Evolutionary conservation across 768 basidiomycete genomes (phyloP).

Genomic region (Pilatotrama ljubarskyi): DNA sequence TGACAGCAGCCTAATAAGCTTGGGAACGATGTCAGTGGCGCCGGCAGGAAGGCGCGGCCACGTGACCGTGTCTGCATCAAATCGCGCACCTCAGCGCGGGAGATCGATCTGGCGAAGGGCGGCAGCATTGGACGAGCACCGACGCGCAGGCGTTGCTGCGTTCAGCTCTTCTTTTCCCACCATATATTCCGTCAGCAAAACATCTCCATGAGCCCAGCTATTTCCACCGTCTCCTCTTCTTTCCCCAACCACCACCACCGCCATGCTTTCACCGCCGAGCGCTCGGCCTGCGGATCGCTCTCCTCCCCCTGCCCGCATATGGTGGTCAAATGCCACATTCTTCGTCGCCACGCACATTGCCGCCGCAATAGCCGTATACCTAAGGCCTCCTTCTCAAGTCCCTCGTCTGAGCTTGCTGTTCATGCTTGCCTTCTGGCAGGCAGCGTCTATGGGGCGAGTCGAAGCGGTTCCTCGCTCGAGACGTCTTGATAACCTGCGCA

Average conservation of each 20-base stretch:
- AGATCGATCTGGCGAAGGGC: not conserved
- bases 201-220: not conserved
- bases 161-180: not conserved
- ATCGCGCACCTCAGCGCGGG: conserved; percentile 2
- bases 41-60: conserved; percentile 9
- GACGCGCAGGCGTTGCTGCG: not conserved
- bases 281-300: not conserved
- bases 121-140: not conserved
- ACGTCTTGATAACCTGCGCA: not conserved
- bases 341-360: conserved; percentile 59
- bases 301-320: conserved; percentile 36
- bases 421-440: conserved; percentile 64
- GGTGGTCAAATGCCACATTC: conserved; percentile 66
- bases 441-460: conserved; percentile 67
- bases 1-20: not conserved
- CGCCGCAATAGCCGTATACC: conserved; percentile 51
- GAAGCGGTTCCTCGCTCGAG: not conserved
- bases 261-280: not conserved
- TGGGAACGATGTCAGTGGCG: not conserved
- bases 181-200: not conserved
- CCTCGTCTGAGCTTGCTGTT: conserved; percentile 49
- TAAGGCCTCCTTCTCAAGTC: conserved; percentile 47
- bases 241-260: not conserved
- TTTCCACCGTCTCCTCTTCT: not conserved
- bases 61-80: conserved; percentile 17